Conservation (phyloP, 257 asterid species). For the Fraxinus cuspidata region DNA sequence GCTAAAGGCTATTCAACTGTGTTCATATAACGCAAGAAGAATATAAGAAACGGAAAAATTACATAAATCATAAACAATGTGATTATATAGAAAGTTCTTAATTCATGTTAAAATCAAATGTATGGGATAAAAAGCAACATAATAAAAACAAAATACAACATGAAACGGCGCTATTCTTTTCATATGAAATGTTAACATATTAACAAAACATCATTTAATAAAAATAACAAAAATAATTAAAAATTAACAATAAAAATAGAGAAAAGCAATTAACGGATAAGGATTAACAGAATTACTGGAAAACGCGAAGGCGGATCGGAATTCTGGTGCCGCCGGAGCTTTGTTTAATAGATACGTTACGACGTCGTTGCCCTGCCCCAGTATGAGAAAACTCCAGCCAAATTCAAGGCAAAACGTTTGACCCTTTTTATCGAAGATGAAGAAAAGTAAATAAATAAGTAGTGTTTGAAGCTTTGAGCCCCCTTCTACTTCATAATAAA, state of each 20-base stretch:
- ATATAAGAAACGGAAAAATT: not conserved
- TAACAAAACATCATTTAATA: not conserved
- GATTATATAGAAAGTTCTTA: slow-evolving; percentile 5
- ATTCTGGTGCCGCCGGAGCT: not conserved
- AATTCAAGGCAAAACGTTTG: not conserved
- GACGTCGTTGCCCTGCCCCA: not conserved
- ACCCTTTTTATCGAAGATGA: not conserved
- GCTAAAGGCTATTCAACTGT: not conserved
- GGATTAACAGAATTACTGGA: not conserved
- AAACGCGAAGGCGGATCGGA: not conserved
- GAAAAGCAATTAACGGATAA: not conserved
- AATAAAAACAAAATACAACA: not conserved
- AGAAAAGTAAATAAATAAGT: not conserved
- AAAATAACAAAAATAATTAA: not conserved
- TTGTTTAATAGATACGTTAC: not conserved
- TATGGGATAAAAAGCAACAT: not conserved
- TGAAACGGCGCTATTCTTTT: not conserved
- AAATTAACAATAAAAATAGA: not conserved
- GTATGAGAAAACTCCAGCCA: too few relatives aligned
- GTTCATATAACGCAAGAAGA: not conserved
- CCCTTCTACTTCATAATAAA: too few relatives aligned
- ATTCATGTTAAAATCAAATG: slow-evolving; percentile 1
- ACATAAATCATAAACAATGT: not conserved
- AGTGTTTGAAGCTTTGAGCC: not conserved
- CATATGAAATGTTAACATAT: not conserved